Evolutionary conservation across 164 flowering plant species (phyloP).

Genomic region (Houttuynia cordata): DNA sequence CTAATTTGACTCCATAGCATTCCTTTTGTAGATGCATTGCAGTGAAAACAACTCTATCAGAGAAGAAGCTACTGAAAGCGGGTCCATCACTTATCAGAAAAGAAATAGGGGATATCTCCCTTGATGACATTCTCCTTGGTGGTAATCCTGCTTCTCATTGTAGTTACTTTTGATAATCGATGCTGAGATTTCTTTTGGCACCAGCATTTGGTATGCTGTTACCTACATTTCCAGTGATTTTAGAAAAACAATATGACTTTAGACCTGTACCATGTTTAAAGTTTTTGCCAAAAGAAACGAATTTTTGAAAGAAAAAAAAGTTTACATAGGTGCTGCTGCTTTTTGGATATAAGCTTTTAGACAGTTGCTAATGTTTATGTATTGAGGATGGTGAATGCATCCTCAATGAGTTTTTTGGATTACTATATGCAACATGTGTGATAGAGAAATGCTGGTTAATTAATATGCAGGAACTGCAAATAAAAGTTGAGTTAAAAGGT

Average conservation of each 20-base stretch:
- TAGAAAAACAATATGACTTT: too few species aligned
- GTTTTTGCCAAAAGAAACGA: neutral
- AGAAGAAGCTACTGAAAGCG: constrained; percentile 49
- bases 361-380: too few species aligned
- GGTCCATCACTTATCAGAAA: constrained; percentile 73
- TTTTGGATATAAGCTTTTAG: too few species aligned
- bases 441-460: neutral
- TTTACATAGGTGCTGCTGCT: too few species aligned
- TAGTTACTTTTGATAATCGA: constrained; percentile 16
- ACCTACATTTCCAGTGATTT: neutral
- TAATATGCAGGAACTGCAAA: neutral
- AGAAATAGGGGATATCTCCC: constrained; percentile 62
- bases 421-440: neutral
- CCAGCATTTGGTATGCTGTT: neutral
- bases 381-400: too few species aligned
- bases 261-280: neutral
- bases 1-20: neutral
- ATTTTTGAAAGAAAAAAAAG: too few species aligned
- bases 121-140: constrained; percentile 81
- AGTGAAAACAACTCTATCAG: constrained; percentile 73
- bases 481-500: neutral
- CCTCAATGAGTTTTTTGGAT: too few species aligned
- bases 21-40: constrained; percentile 78
- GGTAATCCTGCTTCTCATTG: constrained; percentile 41
- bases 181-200: neutral